Evolutionary conservation across 257 asterid genomes (phyloP).

Genomic region (Solanum pimpinellifolium): DNA sequence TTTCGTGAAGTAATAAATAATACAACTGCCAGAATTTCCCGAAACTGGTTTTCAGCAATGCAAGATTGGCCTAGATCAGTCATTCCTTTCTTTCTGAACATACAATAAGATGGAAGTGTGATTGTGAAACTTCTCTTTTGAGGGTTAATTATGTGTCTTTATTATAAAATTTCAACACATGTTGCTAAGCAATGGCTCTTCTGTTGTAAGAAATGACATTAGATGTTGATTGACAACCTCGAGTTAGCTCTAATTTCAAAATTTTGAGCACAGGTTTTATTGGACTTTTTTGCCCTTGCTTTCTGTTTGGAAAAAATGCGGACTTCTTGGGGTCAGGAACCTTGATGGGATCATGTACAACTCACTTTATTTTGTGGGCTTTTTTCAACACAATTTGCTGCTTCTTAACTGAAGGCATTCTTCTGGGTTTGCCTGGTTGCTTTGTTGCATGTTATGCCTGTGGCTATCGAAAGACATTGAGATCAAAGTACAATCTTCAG

Average conservation of each 20-base stretch:
- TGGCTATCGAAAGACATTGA: conserved; percentile 62
- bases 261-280: conserved; percentile 46
- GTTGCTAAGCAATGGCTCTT: not conserved
- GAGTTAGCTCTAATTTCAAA: not conserved
- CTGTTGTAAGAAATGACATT: not conserved
- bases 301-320: conserved; percentile 72
- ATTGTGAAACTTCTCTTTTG: not conserved
- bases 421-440: conserved; percentile 89
- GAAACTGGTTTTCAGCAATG: not conserved
- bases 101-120: not conserved
- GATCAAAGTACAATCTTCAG: conserved; percentile 81
- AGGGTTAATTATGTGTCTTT: not conserved
- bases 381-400: conserved; percentile 69
- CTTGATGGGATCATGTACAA: conserved; percentile 53
- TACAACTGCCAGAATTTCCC: not conserved
- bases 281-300: conserved; percentile 85
- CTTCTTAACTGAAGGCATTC: conserved; percentile 57
- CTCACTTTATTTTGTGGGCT: conserved; percentile 68
- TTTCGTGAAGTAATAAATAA: not conserved
- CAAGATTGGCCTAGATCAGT: not conserved
- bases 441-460: conserved; percentile 84
- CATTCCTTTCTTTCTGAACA: not conserved
- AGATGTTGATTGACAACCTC: not conserved
- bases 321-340: conserved; percentile 43
- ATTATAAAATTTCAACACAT: not conserved